phyloP scores from a whole-genome alignment of 1,284 basidiomycete species.

The Ceratobasidium sp. region DNA sequence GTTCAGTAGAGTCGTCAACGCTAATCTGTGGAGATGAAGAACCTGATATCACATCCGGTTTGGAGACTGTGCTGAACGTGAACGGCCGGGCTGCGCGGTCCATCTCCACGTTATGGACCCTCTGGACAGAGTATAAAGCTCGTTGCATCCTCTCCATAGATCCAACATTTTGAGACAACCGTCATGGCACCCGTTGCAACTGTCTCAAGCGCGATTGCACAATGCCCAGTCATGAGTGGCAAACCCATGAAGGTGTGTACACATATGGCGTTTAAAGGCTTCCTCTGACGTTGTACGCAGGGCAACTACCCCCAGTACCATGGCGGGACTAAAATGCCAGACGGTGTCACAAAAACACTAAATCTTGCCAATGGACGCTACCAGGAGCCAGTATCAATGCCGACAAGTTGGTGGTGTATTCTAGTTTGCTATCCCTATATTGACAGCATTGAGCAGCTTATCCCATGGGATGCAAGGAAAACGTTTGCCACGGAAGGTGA shows the following conservation, averaged over 20 bases:
- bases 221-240: conserved; percentile 33
- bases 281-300: not conserved
- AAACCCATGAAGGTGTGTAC: conserved; percentile 12
- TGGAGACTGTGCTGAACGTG: not conserved
- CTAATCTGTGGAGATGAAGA: not conserved
- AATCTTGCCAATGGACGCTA: conserved; percentile 11
- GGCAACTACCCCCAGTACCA: conserved; percentile 29
- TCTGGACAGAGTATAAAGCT: not conserved
- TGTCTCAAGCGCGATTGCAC: conserved; percentile 10
- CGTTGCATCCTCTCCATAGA: not conserved
- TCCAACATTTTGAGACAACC: not conserved
- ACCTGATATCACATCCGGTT: not conserved
- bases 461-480: conserved; percentile 27
- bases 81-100: not conserved
- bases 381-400: conserved; percentile 24
- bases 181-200: conserved; percentile 30
- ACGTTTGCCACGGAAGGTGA: conserved; percentile 32
- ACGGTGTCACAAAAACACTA: conserved; percentile 17
- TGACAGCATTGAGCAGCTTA: not conserved
- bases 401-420: not conserved
- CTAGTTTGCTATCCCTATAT: not conserved
- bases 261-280: not conserved
- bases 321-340: conserved; percentile 9
- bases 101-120: not conserved
- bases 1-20: conserved; percentile 29